These are phyloP conservation scores for Amoebophrya sp. DNA, from an alignment of 169 alveolate species.

Conservation along the genomic window DNA sequence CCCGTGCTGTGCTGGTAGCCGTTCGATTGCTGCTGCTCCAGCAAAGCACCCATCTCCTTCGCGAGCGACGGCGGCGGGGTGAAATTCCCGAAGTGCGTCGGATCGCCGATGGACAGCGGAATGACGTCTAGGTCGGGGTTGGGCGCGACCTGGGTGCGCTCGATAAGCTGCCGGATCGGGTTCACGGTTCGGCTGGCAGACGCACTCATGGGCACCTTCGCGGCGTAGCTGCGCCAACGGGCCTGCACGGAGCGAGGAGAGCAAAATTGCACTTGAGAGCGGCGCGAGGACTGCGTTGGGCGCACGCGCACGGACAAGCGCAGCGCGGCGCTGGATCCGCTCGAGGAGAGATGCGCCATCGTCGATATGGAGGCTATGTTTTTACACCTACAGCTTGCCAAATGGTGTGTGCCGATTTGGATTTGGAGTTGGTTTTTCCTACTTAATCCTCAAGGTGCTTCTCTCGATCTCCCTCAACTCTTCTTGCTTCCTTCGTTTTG, in stretches of 20 bases:
- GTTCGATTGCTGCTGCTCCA: not conserved
- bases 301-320: too few relatives aligned
- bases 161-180: not conserved
- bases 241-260: not conserved
- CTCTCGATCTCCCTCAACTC: too few relatives aligned
- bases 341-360: too few relatives aligned
- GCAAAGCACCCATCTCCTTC: not conserved
- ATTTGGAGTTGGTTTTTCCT: too few relatives aligned
- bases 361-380: too few relatives aligned
- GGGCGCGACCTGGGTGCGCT: not conserved
- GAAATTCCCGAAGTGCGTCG: conserved; percentile 17
- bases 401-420: too few relatives aligned
- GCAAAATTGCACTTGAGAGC: not conserved
- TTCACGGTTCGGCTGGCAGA: not conserved
- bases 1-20: conserved; percentile 14
- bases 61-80: not conserved
- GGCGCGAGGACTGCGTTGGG: too few relatives aligned
- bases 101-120: conserved; percentile 16
- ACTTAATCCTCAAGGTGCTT: too few relatives aligned
- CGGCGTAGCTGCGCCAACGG: not conserved
- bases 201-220: not conserved
- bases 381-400: too few relatives aligned
- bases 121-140: not conserved
- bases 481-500: too few relatives aligned
- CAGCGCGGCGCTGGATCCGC: too few relatives aligned